Conservation (phyloP, 1,139 yeast species). For the Hansenula sp. region DNA sequence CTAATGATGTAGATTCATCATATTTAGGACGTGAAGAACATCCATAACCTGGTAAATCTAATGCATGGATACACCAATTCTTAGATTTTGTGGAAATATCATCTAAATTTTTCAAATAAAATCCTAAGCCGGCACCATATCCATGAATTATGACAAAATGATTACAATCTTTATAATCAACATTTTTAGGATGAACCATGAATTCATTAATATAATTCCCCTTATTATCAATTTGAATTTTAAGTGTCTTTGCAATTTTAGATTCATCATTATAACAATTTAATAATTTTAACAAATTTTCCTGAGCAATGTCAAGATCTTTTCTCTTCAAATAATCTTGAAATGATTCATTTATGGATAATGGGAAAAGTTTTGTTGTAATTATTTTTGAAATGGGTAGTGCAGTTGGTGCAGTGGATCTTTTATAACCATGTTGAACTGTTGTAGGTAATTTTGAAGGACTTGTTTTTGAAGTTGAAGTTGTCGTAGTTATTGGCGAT, state of each 20-base stretch:
- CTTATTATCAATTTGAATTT: conserved; percentile 35
- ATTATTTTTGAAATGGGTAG: conserved; percentile 52
- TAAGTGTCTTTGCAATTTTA: conserved; percentile 28
- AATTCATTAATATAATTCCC: conserved; percentile 60
- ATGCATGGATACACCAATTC: conserved; percentile 65
- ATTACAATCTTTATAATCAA: conserved; percentile 31
- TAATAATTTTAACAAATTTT: conserved; percentile 40
- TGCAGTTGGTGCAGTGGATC: conserved; percentile 62
- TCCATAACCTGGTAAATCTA: conserved; percentile 76
- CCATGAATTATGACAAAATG: conserved; percentile 73
- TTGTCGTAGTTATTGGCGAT: neutral
- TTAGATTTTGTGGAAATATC: conserved; percentile 30
- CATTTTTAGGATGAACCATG: conserved; percentile 45
- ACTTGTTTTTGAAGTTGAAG: neutral
- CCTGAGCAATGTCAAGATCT: conserved; percentile 45
- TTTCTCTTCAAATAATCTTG: conserved; percentile 43
- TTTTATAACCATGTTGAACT: conserved; percentile 25
- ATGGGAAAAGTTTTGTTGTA: conserved; percentile 50
- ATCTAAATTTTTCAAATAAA: conserved; percentile 59
- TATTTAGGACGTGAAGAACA: conserved; percentile 65
- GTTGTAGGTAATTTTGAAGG: neutral
- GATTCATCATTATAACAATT: conserved; percentile 21
- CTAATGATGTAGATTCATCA: conserved; percentile 38
- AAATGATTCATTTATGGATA: conserved; percentile 46
- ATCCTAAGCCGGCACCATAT: conserved; percentile 76